A percentile compares a stretch with the other conserved stretches of the same genome.
phyloP scores from a whole-genome alignment of 257 asterid species.

The Ballota nigra region DNA sequence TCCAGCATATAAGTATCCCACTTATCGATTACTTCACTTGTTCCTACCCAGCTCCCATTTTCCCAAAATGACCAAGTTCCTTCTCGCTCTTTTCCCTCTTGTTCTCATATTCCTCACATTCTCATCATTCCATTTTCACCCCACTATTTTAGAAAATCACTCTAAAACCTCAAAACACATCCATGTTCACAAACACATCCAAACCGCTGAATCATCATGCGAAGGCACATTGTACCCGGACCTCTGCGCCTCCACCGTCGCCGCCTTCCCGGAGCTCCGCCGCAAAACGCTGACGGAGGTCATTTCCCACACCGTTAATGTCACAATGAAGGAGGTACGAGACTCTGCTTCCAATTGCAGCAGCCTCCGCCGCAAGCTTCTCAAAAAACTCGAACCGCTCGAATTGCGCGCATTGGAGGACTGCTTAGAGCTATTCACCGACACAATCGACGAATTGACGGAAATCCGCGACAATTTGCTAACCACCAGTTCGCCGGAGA shows the following conservation, averaged over 20 bases:
- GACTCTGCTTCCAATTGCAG: conserved; percentile 51
- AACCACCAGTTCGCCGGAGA: conserved; percentile 27
- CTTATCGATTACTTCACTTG: background rate
- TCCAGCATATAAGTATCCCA: conserved; percentile 9
- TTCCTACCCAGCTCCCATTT: background rate
- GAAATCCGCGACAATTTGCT: conserved; percentile 42
- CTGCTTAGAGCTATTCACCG: conserved; percentile 66
- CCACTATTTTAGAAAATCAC: background rate
- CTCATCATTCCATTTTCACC: conserved; percentile 25
- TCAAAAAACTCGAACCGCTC: conserved; percentile 38
- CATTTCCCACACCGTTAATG: conserved; percentile 62
- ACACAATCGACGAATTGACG: conserved; percentile 48
- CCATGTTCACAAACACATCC: conserved; percentile 48
- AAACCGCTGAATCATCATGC: conserved; percentile 57
- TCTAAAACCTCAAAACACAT: conserved; percentile 27
- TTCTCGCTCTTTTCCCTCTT: conserved; percentile 33
- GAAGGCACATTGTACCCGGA: conserved; percentile 64
- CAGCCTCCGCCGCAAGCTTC: conserved; percentile 51
- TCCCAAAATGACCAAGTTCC: conserved; percentile 32
- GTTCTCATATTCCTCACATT: conserved; percentile 27
- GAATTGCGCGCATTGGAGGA: conserved; percentile 77
- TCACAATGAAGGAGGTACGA: conserved; percentile 57
- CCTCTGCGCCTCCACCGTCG: conserved; percentile 71
- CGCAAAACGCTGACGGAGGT: conserved; percentile 61
- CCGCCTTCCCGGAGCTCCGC: conserved; percentile 58